phyloP scores from a whole-genome alignment of 192 early-diverging fungal species.

The Coemansia sp. region DNA sequence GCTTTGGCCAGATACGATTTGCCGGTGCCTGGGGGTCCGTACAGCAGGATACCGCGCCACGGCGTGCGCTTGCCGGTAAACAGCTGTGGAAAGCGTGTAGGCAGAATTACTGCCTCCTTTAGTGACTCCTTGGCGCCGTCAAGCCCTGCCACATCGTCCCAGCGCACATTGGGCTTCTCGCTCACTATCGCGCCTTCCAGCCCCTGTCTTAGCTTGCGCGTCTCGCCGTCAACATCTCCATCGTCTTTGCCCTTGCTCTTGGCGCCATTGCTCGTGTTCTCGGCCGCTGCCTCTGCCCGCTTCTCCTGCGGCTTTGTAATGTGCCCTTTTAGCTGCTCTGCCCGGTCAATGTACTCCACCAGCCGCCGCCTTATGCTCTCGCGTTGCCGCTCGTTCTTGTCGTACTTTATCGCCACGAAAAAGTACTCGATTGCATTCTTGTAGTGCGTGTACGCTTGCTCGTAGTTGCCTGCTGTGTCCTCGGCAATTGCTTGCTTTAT shows the following conservation, averaged over 20 bases:
- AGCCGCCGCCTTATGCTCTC: constrained; percentile 84
- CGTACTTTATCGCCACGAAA: constrained; percentile 93
- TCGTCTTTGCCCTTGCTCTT: constrained; percentile 36
- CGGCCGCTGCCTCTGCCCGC: constrained; percentile 61
- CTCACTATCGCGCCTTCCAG: constrained; percentile 81
- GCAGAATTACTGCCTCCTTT: constrained; percentile 98
- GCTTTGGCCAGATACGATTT: constrained; percentile 97
- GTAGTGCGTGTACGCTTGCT: constrained; percentile 89
- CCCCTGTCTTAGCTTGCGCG: constrained; percentile 71
- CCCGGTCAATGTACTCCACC: constrained; percentile 90
- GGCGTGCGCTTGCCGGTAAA: constrained; percentile 94
- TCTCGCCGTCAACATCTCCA: constrained; percentile 73
- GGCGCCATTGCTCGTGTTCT: constrained; percentile 52
- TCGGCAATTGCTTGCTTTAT: constrained; percentile 92
- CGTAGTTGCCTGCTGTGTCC: constrained; percentile 84
- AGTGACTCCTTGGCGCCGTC: constrained; percentile 94
- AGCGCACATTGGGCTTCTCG: constrained; percentile 95
- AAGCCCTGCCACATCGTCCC: constrained; percentile 96
- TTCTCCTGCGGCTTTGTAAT: constrained; percentile 71
- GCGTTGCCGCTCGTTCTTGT: constrained; percentile 89
- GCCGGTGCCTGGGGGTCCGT: constrained; percentile 97
- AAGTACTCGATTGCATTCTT: constrained; percentile 91
- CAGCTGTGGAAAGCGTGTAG: constrained; percentile 95
- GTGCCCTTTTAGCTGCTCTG: constrained; percentile 91
- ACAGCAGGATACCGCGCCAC: constrained; percentile 95